These are phyloP conservation scores for Talaromyces sp. DNA, from an alignment of 2,329 filamentous ascomycete species.

Conservation along the genomic window DNA sequence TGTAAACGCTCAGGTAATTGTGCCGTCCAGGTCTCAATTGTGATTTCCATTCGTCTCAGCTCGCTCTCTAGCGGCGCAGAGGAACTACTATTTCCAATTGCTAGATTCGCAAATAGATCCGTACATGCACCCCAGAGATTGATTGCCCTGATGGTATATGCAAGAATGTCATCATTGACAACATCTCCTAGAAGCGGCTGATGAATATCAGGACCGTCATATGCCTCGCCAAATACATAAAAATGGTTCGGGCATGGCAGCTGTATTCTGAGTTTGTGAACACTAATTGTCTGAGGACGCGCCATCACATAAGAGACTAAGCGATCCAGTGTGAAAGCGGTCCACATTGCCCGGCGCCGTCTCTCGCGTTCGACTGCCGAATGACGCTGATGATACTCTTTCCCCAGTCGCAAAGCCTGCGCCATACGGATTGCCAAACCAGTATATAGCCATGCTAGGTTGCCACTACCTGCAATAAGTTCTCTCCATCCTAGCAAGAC, in stretches of 20 bases:
- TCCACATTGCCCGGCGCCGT: neutral
- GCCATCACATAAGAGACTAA: slow-evolving; percentile 3
- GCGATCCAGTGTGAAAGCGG: neutral
- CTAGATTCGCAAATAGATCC: neutral
- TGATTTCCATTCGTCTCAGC: neutral
- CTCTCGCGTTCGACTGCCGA: slow-evolving; percentile 2
- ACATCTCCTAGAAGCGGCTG: neutral
- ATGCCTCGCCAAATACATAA: neutral
- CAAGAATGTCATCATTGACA: neutral
- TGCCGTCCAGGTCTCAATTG: neutral
- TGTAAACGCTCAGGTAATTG: slow-evolving; percentile 1
- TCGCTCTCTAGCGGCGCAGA: neutral
- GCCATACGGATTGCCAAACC: slow-evolving; percentile 3
- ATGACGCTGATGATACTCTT: slow-evolving; percentile 8
- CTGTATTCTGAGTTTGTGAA: neutral
- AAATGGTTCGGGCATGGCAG: neutral
- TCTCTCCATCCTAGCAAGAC: neutral
- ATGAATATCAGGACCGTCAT: neutral
- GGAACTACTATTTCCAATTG: neutral
- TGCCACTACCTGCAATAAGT: neutral
- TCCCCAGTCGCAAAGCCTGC: neutral
- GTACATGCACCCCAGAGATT: slow-evolving; percentile 7
- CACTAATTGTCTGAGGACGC: neutral
- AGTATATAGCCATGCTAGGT: neutral
- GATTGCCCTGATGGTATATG: neutral